Percentiles rank a stretch among this genome's conserved stretches.
These are phyloP conservation scores for Mucor ambiguus DNA, from an alignment of 371 early-diverging fungal genomes.

Conservation along the genomic window DNA sequence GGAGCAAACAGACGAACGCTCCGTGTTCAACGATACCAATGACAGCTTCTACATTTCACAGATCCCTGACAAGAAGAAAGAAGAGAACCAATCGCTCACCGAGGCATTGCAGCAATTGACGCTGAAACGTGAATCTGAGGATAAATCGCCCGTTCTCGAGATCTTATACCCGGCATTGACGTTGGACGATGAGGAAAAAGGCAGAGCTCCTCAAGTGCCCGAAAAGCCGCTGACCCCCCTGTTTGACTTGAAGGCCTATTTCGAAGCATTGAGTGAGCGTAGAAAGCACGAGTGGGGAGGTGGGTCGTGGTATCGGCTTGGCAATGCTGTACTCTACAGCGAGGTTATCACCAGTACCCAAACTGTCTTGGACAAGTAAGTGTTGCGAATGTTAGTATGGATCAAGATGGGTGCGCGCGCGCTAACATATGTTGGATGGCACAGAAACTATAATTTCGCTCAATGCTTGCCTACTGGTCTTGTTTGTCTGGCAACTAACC, in stretches of 20 bases:
- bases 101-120: constrained; percentile 6
- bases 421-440: neutral
- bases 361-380: constrained; percentile 81
- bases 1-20: neutral
- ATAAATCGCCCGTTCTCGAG: constrained; percentile 19
- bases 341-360: constrained; percentile 84
- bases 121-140: constrained; percentile 9
- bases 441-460: constrained; percentile 64
- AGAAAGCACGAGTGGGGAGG: constrained; percentile 29
- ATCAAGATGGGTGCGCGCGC: no score
- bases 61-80: neutral
- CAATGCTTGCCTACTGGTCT: constrained; percentile 70
- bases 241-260: constrained; percentile 33
- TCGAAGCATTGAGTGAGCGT: constrained; percentile 27
- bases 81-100: neutral
- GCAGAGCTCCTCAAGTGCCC: constrained; percentile 5
- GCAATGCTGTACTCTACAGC: constrained; percentile 73
- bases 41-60: constrained; percentile 20
- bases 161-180: constrained; percentile 10
- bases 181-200: neutral
- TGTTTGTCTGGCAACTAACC: constrained; percentile 75
- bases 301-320: constrained; percentile 52
- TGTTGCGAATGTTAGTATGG: neutral
- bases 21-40: constrained; percentile 13
- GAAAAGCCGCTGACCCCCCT: constrained; percentile 14